Percentiles rank a stretch among this genome's conserved stretches.
Conservation (phyloP, 2,329 filamentous ascomycete genomes). For the Periconia macrospinosa region DNA sequence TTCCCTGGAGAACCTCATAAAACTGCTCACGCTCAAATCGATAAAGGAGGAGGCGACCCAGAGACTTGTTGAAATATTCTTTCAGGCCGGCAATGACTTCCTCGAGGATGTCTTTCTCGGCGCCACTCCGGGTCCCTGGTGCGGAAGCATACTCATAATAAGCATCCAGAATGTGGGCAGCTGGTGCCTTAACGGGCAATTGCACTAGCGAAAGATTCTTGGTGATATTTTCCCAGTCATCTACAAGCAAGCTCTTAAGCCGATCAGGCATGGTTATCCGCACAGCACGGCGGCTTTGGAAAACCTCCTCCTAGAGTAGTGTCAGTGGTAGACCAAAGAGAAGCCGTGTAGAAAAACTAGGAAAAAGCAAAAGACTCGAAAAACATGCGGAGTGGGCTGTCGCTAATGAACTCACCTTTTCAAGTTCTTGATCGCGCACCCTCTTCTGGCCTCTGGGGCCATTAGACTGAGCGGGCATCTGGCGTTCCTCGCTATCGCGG, state of each 20-base stretch:
- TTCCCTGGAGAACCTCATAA: slow-evolving; percentile 72
- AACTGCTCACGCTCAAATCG: slow-evolving; percentile 92
- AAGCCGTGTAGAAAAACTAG: not conserved
- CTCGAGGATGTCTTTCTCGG: slow-evolving; percentile 82
- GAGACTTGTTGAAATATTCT: slow-evolving; percentile 90
- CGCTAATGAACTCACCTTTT: slow-evolving; percentile 61
- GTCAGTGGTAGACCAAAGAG: not conserved
- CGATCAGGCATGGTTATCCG: slow-evolving; percentile 85
- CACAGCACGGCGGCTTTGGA: slow-evolving; percentile 80
- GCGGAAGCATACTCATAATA: slow-evolving; percentile 75
- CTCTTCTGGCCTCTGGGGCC: slow-evolving; percentile 71
- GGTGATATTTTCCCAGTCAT: slow-evolving; percentile 98
- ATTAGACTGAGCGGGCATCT: slow-evolving; percentile 57
- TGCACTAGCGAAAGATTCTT: slow-evolving; percentile 91
- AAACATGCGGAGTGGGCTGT: not conserved
- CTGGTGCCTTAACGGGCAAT: slow-evolving; percentile 75
- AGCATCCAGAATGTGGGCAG: slow-evolving; percentile 76
- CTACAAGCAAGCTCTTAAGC: slow-evolving; percentile 88
- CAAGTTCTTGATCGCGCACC: slow-evolving; percentile 78
- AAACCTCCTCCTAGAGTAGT: slow-evolving; percentile 75
- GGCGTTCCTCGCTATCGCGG: slow-evolving; percentile 77
- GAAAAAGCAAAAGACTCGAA: not conserved
- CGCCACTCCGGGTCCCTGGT: slow-evolving; percentile 60
- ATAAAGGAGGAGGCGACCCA: slow-evolving; percentile 89
- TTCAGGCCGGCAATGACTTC: slow-evolving; percentile 84